Evolutionary conservation across 352 stramenopile species (phyloP).

Genomic region (Globisporangium echinulatum): DNA sequence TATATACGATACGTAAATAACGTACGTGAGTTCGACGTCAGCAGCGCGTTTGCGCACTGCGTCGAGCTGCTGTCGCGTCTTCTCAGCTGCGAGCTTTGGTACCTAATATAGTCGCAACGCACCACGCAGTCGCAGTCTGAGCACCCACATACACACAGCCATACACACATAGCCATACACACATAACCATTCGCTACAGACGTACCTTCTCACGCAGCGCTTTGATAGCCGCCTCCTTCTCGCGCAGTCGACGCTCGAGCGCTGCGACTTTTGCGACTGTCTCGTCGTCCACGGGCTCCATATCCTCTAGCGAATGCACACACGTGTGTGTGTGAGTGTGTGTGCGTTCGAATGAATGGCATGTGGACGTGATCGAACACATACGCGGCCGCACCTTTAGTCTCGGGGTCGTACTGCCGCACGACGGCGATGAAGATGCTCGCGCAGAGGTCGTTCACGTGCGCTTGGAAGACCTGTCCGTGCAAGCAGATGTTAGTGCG

Average conservation of each 20-base stretch:
- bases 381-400: conserved; percentile 27
- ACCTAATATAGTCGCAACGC: conserved; percentile 19
- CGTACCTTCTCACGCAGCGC: conserved; percentile 50
- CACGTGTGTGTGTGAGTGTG: not conserved
- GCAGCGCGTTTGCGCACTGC: conserved; percentile 50
- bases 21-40: conserved; percentile 41
- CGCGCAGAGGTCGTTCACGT: conserved; percentile 69
- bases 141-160: no score
- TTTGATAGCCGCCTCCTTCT: conserved; percentile 47
- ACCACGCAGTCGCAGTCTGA: not conserved
- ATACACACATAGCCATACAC: no score
- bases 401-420: conserved; percentile 64
- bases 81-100: conserved; percentile 40
- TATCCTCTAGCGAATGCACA: conserved; percentile 30
- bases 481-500: not conserved
- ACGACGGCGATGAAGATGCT: conserved; percentile 61
- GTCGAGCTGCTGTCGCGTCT: conserved; percentile 41
- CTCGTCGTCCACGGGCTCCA: conserved; percentile 48
- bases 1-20: not conserved
- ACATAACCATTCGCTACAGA: no score
- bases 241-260: conserved; percentile 41
- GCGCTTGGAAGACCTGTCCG: conserved; percentile 53
- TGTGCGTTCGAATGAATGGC: no score
- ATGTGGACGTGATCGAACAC: not conserved
- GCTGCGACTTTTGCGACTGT: conserved; percentile 32